Evolutionary conservation across 176 grass and related monocot species (phyloP), one percentile per base, ranked within the genome.

Genomic region (Guadua angustifolia): DNA sequence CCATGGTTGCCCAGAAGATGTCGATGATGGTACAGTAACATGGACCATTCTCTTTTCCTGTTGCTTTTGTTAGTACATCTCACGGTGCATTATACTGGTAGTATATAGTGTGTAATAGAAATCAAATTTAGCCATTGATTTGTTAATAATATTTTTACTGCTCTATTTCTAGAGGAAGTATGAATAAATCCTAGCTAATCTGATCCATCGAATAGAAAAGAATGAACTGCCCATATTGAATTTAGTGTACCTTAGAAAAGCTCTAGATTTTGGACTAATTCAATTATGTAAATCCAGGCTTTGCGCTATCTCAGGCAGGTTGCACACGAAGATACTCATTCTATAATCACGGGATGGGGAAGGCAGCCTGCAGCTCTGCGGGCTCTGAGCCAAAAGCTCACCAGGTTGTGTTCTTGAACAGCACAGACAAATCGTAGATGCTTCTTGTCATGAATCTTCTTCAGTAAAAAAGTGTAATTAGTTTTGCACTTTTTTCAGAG

Each of bases 271-370:
- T 83, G 25, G 40, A 82, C 29, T 73, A 8, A 79, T 43, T 79
- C 10, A 57, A 22, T 80, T 66, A 42, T 52, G 19, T 6, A 82
- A 79, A 90, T 83, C 36, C 83, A 99, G 97, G 97, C 93, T 62
- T 90, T 99, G 67, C 97, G 84, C 82, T 91, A 96, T 83, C 92
- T 99, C 45, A 94, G 89, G 45, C 91, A 99, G 80, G 91, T 96
- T 75, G 83, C 87, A 5, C 78, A 94, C 75, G 97, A 94, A 89
- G 84, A 86, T 49, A 94, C 88, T 25, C 75, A 86, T 74, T 80
- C 93, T 90, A 46, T 86, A 83, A 86, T 88, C 43, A 92, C 85
- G 5, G 84, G 89, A 58, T 94, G 97, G 85, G 89, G 91, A 63
- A 89, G 93, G 67, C 91, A 90, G 79, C 97, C 97, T 85, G 74